Conservation (phyloP, 1,284 basidiomycete genomes). For the Ganoderma multipileum region DNA sequence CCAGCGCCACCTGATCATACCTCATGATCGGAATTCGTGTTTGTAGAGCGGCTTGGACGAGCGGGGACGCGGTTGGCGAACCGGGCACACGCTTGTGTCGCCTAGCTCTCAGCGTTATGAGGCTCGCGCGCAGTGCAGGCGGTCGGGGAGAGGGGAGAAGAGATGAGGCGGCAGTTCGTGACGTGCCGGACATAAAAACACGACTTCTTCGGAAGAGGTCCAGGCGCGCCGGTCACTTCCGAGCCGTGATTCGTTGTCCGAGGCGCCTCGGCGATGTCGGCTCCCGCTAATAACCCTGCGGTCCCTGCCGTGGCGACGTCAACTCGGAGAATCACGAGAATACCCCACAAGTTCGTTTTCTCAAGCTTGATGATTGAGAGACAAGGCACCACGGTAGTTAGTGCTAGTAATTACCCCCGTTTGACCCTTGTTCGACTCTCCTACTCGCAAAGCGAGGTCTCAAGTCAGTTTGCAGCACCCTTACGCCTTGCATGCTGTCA, state of each 20-base stretch:
- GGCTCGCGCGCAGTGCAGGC: neutral
- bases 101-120: constrained; percentile 2
- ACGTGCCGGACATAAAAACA: neutral
- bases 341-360: no score
- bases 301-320: no score
- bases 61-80: neutral
- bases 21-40: constrained; percentile 7
- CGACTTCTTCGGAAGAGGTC: neutral
- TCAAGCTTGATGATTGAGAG: no score
- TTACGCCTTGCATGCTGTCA: no score
- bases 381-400: no score
- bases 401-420: no score
- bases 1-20: constrained; percentile 8
- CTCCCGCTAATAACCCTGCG: no score
- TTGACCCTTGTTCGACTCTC: no score
- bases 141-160: constrained; percentile 3
- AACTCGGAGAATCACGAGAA: no score
- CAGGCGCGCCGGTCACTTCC: neutral
- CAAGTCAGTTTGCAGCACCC: no score
- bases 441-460: no score
- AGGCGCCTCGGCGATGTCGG: neutral
- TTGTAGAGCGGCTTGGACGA: neutral
- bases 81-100: constrained; percentile 10
- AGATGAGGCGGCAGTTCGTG: neutral
- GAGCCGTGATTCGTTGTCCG: neutral